Percentiles rank a stretch among this genome's conserved stretches.
Evolutionary conservation across 2,329 filamentous ascomycete genomes (phyloP).

Genomic region (Neofusicoccum ribis): DNA sequence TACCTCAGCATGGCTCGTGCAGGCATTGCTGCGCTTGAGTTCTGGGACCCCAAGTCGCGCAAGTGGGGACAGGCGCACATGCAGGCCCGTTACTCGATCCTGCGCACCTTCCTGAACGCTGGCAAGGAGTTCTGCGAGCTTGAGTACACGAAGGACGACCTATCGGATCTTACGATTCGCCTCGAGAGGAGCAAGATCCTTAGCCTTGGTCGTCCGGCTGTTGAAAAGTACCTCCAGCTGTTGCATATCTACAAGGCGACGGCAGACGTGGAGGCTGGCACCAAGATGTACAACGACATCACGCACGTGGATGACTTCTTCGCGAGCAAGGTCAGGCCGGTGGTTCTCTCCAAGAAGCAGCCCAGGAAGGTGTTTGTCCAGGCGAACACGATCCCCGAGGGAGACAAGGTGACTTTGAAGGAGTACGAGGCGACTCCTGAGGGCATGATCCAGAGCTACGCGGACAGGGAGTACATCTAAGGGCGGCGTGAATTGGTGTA

Average conservation of each 20-base stretch:
- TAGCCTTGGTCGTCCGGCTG: conserved; percentile 76
- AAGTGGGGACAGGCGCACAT: conserved; percentile 95
- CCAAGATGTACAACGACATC: conserved; percentile 78
- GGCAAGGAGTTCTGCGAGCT: conserved; percentile 86
- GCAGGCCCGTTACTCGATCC: conserved; percentile 86
- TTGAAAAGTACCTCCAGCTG: conserved; percentile 85
- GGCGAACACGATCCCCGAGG: conserved; percentile 74
- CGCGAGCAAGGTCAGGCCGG: conserved; percentile 73
- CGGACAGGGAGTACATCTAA: conserved; percentile 38
- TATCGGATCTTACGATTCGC: conserved; percentile 78
- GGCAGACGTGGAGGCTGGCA: conserved; percentile 77
- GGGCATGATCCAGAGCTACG: conserved; percentile 60
- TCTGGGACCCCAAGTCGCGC: conserved; percentile 87
- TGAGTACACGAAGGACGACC: conserved; percentile 69
- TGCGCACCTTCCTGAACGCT: conserved; percentile 80
- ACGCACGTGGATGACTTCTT: conserved; percentile 85
- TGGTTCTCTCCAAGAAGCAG: conserved; percentile 75
- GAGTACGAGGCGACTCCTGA: conserved; percentile 82
- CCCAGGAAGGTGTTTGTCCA: conserved; percentile 92
- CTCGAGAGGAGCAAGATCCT: conserved; percentile 86
- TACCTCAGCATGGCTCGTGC: conserved; percentile 94
- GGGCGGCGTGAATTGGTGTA: background rate
- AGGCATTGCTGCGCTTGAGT: conserved; percentile 84
- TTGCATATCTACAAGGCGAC: conserved; percentile 91
- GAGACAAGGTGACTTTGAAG: conserved; percentile 71